These are phyloP conservation scores for Ophiosphaerella narmari DNA, from an alignment of 2,329 filamentous ascomycete genomes.

Conservation along the genomic window DNA sequence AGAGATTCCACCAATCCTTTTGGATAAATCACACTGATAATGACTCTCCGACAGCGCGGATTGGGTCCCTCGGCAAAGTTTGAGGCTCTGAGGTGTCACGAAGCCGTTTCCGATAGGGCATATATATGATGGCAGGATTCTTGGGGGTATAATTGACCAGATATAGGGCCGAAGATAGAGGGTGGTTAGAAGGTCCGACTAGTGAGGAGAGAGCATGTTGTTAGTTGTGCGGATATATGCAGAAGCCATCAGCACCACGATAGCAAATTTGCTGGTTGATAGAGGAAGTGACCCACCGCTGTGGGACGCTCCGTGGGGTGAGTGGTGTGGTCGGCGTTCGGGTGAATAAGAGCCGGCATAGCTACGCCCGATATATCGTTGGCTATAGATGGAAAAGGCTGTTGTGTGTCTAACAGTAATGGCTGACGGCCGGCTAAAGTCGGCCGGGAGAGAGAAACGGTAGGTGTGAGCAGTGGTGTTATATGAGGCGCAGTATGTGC, in stretches of 20 bases:
- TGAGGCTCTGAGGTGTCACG: no score
- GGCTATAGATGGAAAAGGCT: not conserved
- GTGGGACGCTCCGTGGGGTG: not conserved
- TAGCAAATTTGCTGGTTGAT: not conserved
- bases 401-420: not conserved
- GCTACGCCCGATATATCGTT: conserved; percentile 1
- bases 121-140: no score
- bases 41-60: no score
- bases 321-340: not conserved
- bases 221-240: no score
- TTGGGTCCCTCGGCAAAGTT: no score
- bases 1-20: no score
- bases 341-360: not conserved
- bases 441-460: not conserved
- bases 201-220: not conserved
- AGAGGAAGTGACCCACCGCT: conserved; percentile 6
- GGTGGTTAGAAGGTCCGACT: no score
- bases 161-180: no score
- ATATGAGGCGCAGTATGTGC: not conserved
- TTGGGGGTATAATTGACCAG: no score
- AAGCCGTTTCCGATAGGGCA: no score
- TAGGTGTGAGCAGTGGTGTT: not conserved
- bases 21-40: no score
- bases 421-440: conserved; percentile 3
- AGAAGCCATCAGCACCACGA: no score